These are phyloP conservation scores for Pythium grandisporangium DNA, from an alignment of 352 stramenopile species.

Conservation along the genomic window DNA sequence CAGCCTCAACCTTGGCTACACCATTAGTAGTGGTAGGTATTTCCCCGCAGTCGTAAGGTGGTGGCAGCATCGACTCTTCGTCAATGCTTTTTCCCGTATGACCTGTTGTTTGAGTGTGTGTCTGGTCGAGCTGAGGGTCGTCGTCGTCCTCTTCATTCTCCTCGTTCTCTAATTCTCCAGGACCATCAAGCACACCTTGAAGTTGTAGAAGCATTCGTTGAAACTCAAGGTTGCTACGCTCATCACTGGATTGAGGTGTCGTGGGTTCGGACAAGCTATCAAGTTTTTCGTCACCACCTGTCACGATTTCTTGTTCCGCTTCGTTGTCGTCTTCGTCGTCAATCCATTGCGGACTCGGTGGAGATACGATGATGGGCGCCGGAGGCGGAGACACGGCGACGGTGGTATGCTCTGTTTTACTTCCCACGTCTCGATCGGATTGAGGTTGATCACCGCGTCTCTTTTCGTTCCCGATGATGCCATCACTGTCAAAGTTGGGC, in stretches of 20 bases:
- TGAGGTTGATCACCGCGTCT: too few species aligned
- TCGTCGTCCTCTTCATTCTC: constrained; percentile 17
- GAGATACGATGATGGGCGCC: constrained; percentile 7
- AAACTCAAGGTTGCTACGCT: constrained; percentile 46
- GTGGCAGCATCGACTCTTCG: too few species aligned
- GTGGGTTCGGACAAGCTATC: constrained; percentile 8
- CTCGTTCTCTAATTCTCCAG: constrained; percentile 16
- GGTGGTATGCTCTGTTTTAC: not conserved
- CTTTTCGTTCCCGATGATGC: too few species aligned
- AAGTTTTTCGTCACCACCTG: constrained; percentile 10
- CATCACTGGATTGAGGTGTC: constrained; percentile 7
- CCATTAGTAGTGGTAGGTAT: too few species aligned
- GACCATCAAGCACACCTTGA: constrained; percentile 44
- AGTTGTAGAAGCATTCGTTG: constrained; percentile 71
- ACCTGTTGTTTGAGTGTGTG: too few species aligned
- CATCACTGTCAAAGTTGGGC: constrained; percentile 17
- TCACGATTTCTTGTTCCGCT: constrained; percentile 7
- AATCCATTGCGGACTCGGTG: not conserved
- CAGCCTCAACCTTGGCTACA: too few species aligned
- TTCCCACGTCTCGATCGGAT: not conserved
- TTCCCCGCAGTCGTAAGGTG: too few species aligned
- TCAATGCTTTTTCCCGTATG: too few species aligned
- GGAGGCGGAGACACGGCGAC: constrained; percentile 9
- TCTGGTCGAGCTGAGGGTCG: too few species aligned
- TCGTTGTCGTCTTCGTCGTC: constrained; percentile 3